These are phyloP conservation scores for Colletotrichum tropicale DNA, from an alignment of 2,329 filamentous ascomycete species.

Conservation along the genomic window DNA sequence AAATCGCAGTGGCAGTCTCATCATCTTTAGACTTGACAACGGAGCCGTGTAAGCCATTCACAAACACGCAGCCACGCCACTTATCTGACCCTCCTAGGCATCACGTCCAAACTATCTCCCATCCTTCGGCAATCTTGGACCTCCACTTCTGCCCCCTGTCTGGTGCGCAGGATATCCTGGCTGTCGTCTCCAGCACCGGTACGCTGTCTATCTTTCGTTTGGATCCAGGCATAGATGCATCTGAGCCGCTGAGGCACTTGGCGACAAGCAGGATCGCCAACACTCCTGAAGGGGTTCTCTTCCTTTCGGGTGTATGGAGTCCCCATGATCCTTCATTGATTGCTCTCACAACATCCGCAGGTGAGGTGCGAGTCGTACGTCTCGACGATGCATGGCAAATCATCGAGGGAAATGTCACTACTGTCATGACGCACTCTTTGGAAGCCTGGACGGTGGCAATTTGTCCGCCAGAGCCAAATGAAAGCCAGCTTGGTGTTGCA, in stretches of 20 bases:
- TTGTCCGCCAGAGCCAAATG: conserved; percentile 33
- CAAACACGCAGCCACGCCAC: background rate
- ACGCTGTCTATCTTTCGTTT: conserved; percentile 69
- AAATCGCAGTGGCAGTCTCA: conserved; percentile 73
- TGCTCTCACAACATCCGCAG: conserved; percentile 74
- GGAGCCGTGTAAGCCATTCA: conserved; percentile 57
- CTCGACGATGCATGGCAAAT: conserved; percentile 47
- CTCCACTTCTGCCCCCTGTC: conserved; percentile 74
- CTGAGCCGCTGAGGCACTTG: conserved; percentile 41
- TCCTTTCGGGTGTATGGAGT: conserved; percentile 78
- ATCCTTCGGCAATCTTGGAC: conserved; percentile 81
- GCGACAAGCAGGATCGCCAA: conserved; percentile 49
- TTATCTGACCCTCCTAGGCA: conserved; percentile 39
- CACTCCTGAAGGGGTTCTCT: conserved; percentile 63
- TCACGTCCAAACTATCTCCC: conserved; percentile 62
- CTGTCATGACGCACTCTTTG: conserved; percentile 56
- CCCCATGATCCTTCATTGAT: conserved; percentile 59
- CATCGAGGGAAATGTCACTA: conserved; percentile 32
- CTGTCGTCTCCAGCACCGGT: conserved; percentile 79
- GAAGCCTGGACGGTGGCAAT: conserved; percentile 80
- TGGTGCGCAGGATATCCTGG: conserved; percentile 60
- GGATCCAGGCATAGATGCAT: conserved; percentile 37
- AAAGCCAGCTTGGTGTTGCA: background rate
- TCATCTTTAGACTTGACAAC: conserved; percentile 65
- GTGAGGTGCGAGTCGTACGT: conserved; percentile 62